A percentile compares a stretch with the other conserved stretches of the same genome.
Conservation (phyloP, 768 basidiomycete species). For the Boletus vermiculosoides region DNA sequence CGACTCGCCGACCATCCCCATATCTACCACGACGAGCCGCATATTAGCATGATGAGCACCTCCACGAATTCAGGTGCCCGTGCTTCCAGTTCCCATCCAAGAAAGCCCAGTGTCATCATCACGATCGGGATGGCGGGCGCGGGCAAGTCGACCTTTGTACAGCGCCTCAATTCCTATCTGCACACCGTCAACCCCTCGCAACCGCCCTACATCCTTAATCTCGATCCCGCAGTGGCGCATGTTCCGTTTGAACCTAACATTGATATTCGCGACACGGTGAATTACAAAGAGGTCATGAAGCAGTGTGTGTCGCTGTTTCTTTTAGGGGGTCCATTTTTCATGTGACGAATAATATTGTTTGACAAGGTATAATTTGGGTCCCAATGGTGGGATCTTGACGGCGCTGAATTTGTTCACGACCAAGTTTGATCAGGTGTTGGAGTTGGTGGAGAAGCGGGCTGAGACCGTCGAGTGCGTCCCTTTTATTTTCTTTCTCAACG, state of each 20-base stretch:
- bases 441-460: conserved; percentile 86
- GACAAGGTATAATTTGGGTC: conserved; percentile 91
- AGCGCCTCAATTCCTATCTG: conserved; percentile 89
- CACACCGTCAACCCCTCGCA: conserved; percentile 60
- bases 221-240: conserved; percentile 93
- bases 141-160: conserved; percentile 97
- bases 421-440: conserved; percentile 96
- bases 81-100: conserved; percentile 10
- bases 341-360: conserved; percentile 14
- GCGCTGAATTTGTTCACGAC: conserved; percentile 97
- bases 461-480: conserved; percentile 79
- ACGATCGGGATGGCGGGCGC: conserved; percentile 97
- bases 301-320: conserved; percentile 68
- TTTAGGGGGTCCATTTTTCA: conserved; percentile 8
- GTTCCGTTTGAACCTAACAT: conserved; percentile 96
- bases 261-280: conserved; percentile 95
- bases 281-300: conserved; percentile 99
- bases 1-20: conserved; percentile 1
- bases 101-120: conserved; percentile 79
- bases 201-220: conserved; percentile 95
- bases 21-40: background rate
- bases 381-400: conserved; percentile 97
- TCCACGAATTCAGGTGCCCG: conserved; percentile 12
- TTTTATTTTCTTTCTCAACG: background rate
- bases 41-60: conserved; percentile 18